Evolutionary conservation across 2,329 filamentous ascomycete species (phyloP), one percentile per base, ranked within the genome.

Genomic region (Exophiala bonariae): DNA sequence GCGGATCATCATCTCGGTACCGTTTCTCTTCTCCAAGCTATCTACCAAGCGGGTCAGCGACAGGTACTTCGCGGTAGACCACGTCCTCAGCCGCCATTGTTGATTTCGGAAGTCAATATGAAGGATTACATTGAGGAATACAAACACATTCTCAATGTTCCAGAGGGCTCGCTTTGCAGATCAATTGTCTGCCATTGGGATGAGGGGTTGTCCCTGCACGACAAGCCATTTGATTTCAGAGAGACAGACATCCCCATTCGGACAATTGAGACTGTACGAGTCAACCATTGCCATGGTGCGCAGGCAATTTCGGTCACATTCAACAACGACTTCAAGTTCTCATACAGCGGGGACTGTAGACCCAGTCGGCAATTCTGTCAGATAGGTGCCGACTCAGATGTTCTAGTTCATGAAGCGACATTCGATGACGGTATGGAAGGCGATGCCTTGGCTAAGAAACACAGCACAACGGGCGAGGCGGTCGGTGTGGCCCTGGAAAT

Each of bases 1-100:
- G 93, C 93, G 3, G 93, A 99, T 69, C 93, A 99, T 68, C 93
- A 97, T 63, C 79, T 99, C 16, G 93, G 93, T 20, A 87, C 83
- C 1, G 77, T 81, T n/a, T 80, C 83, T 4, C 73, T 97, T n/a
- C 81, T 97, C 61, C 37, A 48, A 35, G 44, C 34, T 16, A 41
- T 47, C 10, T 38, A 40, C 19, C 26, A 47, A 20, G 41, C 49
- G n/a, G 20, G 35, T 3, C 35, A 19, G 13, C 34, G 38, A 40
- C 28, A 46, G 11, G n/a, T 41, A 3, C 26, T 32, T 3, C 20
- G 36, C 17, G 44, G 28, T 17, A 42, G 28, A 17, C 41, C 30
- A 16, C 41, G 14, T 13, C 42, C 39, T 17, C 30, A 40, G 10
- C 48, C 52, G 28, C 51, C 51, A 10, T 75, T 80, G 40, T 69